A percentile compares a stretch with the other conserved stretches of the same genome.
These are phyloP conservation scores for Leptosphaerulina australis DNA, from an alignment of 2,329 filamentous ascomycete genomes.

Conservation along the genomic window DNA sequence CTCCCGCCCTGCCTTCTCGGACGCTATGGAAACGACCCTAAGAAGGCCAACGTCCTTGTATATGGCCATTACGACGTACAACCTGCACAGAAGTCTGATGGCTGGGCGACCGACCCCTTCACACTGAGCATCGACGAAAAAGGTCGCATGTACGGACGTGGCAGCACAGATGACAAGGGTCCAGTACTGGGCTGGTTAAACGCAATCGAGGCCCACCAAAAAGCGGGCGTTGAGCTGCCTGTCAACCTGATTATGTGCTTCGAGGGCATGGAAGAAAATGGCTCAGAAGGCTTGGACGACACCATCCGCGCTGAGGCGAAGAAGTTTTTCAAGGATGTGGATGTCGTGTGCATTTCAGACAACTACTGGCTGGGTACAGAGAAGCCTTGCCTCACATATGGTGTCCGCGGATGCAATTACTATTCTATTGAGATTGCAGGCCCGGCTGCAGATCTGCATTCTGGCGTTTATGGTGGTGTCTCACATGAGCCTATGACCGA, in stretches of 20 bases:
- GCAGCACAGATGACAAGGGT: slow-evolving; percentile 96
- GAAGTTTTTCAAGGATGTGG: slow-evolving; percentile 92
- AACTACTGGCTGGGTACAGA: slow-evolving; percentile 99
- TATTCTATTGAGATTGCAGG: slow-evolving; percentile 91
- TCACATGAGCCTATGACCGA: slow-evolving; percentile 99
- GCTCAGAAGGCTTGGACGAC: slow-evolving; percentile 93
- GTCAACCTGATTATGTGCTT: slow-evolving; percentile 99
- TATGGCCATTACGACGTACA: slow-evolving; percentile 99
- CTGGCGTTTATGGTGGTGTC: slow-evolving; percentile 94
- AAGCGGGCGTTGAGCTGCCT: slow-evolving; percentile 90
- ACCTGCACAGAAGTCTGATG: slow-evolving; percentile 89
- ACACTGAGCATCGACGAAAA: slow-evolving; percentile 85
- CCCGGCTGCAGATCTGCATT: slow-evolving; percentile 92
- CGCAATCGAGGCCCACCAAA: slow-evolving; percentile 96
- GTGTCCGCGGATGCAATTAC: slow-evolving; percentile 96
- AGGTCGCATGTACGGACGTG: slow-evolving; percentile 94
- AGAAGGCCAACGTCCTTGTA: slow-evolving; percentile 92
- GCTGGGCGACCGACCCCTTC: slow-evolving; percentile 96
- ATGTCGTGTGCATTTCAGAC: slow-evolving; percentile 97
- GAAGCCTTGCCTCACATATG: slow-evolving; percentile 97
- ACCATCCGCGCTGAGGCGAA: slow-evolving; percentile 91
- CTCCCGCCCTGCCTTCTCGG: slow-evolving; percentile 92
- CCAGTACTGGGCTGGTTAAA: slow-evolving; percentile 97
- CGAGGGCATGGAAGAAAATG: slow-evolving; percentile 99
- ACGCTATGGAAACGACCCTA: slow-evolving; percentile 88